Percentiles rank a stretch among this genome's conserved stretches.
Conservation (phyloP, 345 rosid species). For the Mercurialis annua region DNA sequence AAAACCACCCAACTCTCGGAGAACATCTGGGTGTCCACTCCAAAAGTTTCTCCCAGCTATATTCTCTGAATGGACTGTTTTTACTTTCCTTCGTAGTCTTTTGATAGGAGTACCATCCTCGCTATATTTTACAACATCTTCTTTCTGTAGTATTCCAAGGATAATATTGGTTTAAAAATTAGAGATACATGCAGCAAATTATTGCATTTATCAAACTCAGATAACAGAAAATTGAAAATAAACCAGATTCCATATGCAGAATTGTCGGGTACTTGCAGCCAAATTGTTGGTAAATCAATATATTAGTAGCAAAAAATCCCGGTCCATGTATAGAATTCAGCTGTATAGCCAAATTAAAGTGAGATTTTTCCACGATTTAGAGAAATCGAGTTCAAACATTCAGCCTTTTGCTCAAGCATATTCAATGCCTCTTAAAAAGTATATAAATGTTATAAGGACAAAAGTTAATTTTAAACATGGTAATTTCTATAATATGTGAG, state of each 20-base stretch:
- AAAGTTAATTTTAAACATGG: not conserved
- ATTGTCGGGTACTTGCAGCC: not conserved
- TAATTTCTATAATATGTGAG: not conserved
- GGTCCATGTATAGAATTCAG: not conserved
- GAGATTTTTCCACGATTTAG: not conserved
- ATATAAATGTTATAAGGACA: not conserved
- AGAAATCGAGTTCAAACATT: not conserved
- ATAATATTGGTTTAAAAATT: not conserved
- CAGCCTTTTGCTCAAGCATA: not conserved
- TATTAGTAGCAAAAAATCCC: not conserved
- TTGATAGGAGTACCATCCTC: constrained; percentile 66
- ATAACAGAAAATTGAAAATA: not conserved
- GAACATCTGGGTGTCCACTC: constrained; percentile 58
- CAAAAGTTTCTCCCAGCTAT: constrained; percentile 67
- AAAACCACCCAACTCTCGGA: constrained; percentile 55
- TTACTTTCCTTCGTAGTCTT: constrained; percentile 64
- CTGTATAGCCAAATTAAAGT: not conserved
- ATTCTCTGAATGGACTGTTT: constrained; percentile 49
- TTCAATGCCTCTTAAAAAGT: too few species aligned
- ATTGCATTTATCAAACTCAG: not conserved
- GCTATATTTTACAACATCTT: constrained; percentile 64
- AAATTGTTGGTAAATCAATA: not conserved
- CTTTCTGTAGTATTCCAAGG: constrained; percentile 41
- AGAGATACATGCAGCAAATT: not conserved
- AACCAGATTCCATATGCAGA: too few species aligned